phyloP scores from a whole-genome alignment of 192 early-diverging fungal genomes.

The Mortierella antarctica region DNA sequence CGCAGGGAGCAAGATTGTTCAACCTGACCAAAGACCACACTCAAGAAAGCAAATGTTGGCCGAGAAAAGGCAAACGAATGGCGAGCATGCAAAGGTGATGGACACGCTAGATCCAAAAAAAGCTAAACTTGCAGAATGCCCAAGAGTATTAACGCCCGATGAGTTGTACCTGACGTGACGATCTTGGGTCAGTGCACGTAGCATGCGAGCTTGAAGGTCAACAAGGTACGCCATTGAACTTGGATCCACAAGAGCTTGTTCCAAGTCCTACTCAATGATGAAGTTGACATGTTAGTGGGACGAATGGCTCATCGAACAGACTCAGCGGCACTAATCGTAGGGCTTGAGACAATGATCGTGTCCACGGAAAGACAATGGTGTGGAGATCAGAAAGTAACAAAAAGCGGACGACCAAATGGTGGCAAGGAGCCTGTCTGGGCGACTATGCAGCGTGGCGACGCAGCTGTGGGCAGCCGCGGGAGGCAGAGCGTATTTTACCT shows the following conservation, averaged over 20 bases:
- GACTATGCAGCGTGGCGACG: too few relatives aligned
- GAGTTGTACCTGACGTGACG: conserved; percentile 55
- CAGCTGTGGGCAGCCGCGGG: background rate
- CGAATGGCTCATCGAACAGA: background rate
- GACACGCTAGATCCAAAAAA: background rate
- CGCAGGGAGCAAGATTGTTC: conserved; percentile 31
- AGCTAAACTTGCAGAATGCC: background rate
- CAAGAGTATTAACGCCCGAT: background rate
- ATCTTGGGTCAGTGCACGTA: conserved; percentile 59
- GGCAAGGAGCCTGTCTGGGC: background rate
- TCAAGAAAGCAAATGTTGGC: background rate
- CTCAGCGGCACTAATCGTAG: background rate
- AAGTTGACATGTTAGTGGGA: background rate
- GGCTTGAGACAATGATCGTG: background rate
- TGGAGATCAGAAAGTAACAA: background rate
- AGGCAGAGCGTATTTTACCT: conserved; percentile 15
- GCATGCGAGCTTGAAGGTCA: conserved; percentile 60
- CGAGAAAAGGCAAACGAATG: background rate
- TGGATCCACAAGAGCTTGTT: conserved; percentile 60
- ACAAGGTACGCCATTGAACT: conserved; percentile 51
- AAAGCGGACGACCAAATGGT: too few relatives aligned
- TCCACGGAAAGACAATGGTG: background rate
- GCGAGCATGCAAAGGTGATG: background rate
- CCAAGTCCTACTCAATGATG: conserved; percentile 55
- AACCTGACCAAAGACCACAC: conserved; percentile 7